Percentiles rank a stretch among this genome's conserved stretches.
phyloP scores from a whole-genome alignment of 139 green algal genomes.

The Pleodorina starrii region DNA sequence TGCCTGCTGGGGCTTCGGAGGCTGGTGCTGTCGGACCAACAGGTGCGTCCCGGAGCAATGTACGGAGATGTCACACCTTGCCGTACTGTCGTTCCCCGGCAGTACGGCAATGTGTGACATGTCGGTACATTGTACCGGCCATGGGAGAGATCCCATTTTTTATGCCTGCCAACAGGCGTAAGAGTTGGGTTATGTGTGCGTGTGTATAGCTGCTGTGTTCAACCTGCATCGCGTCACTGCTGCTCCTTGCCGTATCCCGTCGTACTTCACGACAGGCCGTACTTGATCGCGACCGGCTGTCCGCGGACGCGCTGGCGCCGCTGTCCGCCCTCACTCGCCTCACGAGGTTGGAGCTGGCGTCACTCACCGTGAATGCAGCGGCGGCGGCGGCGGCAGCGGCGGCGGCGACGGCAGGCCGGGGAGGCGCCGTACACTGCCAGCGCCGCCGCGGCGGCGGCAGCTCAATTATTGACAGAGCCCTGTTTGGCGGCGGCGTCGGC shows the following conservation, averaged over 20 bases:
- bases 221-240: too few species aligned
- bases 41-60: too few species aligned
- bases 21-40: slow-evolving; percentile 43
- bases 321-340: not conserved
- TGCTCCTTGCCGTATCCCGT: too few species aligned
- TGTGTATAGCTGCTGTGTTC: too few species aligned
- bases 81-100: too few species aligned
- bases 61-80: too few species aligned
- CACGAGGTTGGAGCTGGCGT: slow-evolving; percentile 24
- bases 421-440: not conserved
- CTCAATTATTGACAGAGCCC: too few species aligned
- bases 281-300: slow-evolving; percentile 25
- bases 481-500: slow-evolving; percentile 1
- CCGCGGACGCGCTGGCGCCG: not conserved
- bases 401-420: not conserved
- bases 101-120: too few species aligned
- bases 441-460: not conserved
- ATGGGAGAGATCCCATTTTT: too few species aligned
- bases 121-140: too few species aligned
- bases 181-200: too few species aligned
- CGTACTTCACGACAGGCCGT: slow-evolving; percentile 1
- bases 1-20: slow-evolving; percentile 1
- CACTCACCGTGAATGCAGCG: not conserved
- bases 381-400: not conserved
- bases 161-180: too few species aligned